These are phyloP conservation scores for Climacium dendroides DNA, from an alignment of 225 moss, liverwort and hornwort genomes.

Conservation along the genomic window DNA sequence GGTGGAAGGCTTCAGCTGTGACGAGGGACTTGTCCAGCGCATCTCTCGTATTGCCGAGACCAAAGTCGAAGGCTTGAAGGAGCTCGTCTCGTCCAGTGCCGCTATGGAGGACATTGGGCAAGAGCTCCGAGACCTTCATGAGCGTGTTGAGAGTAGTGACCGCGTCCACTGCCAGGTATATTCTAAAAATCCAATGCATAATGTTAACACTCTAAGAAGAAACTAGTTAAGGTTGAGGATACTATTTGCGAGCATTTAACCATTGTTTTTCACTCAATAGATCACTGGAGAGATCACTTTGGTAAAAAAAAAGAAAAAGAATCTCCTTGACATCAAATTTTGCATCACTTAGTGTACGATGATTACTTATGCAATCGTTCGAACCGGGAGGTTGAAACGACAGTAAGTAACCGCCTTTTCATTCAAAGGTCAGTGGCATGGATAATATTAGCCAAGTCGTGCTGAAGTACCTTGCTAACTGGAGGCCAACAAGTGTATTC, in stretches of 20 bases:
- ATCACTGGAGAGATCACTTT: not conserved
- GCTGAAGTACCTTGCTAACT: not conserved
- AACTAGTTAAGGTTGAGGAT: not conserved
- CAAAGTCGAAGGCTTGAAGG: conserved; percentile 64
- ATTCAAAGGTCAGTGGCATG: not conserved
- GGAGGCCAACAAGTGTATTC: not conserved
- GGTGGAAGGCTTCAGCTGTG: conserved; percentile 49
- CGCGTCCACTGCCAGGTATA: conserved; percentile 58
- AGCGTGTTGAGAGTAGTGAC: conserved; percentile 55
- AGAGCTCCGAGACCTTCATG: conserved; percentile 53
- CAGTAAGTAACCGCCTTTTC: not conserved
- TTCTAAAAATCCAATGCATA: not conserved
- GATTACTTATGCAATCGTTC: not conserved
- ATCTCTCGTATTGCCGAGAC: conserved; percentile 59
- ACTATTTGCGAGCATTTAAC: not conserved
- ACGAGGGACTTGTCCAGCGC: conserved; percentile 55
- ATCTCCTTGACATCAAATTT: not conserved
- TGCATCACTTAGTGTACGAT: not conserved
- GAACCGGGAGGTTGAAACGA: not conserved
- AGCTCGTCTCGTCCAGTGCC: conserved; percentile 25
- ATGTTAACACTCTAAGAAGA: not conserved
- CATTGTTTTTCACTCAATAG: not conserved
- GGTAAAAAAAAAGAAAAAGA: not conserved
- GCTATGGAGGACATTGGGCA: conserved; percentile 45
- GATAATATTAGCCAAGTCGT: not conserved